A percentile compares a stretch with the other conserved stretches of the same genome.
Evolutionary conservation across 1,139 yeast species (phyloP).

Genomic region (Suhomyces guaymorum): DNA sequence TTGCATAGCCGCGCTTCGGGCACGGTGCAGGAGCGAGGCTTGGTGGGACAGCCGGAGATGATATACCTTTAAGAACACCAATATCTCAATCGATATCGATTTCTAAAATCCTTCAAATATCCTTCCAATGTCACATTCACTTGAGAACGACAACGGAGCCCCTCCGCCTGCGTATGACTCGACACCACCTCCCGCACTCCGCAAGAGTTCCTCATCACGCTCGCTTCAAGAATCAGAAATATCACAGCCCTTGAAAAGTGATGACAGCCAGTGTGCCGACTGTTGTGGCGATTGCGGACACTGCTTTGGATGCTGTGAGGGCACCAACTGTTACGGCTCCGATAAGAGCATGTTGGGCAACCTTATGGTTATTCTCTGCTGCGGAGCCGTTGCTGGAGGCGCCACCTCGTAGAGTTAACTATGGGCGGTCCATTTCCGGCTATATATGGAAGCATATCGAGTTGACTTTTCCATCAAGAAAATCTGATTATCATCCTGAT

Average conservation of each 20-base stretch:
- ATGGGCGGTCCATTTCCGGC: neutral
- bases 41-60: too few relatives aligned
- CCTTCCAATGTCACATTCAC: too few relatives aligned
- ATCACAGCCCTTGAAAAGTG: conserved; percentile 15
- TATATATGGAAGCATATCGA: too few relatives aligned
- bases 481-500: too few relatives aligned
- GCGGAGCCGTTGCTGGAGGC: conserved; percentile 14
- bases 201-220: conserved; percentile 9
- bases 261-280: conserved; percentile 17
- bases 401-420: neutral
- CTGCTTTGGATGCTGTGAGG: conserved; percentile 23
- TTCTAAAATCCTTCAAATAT: too few relatives aligned
- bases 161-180: conserved; percentile 15
- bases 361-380: conserved; percentile 16
- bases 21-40: neutral
- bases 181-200: conserved; percentile 12
- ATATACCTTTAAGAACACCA: too few relatives aligned
- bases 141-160: neutral
- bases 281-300: conserved; percentile 19
- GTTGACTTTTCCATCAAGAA: too few relatives aligned
- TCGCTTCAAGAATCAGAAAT: conserved; percentile 25
- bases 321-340: conserved; percentile 18
- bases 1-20: neutral
- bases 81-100: too few relatives aligned
- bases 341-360: conserved; percentile 18